Percentiles rank a stretch among this genome's conserved stretches.
Evolutionary conservation across 495 filamentous ascomycete species (phyloP).

Genomic region (Darksidea phi): DNA sequence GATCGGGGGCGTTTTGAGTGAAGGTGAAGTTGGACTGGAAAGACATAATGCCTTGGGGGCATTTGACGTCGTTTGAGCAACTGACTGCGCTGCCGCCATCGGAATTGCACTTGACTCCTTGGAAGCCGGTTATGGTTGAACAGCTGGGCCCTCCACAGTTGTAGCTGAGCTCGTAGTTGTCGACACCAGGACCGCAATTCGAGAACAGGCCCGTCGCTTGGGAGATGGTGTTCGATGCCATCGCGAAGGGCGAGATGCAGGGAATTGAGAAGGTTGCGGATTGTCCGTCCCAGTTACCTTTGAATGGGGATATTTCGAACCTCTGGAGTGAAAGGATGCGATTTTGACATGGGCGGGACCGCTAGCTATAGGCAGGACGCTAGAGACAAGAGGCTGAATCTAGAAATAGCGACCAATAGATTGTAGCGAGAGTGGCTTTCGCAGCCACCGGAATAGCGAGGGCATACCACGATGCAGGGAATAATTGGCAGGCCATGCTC

Average conservation of each 20-base stretch:
- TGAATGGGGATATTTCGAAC: background rate
- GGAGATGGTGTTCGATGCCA: conserved; percentile 16
- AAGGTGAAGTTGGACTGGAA: conserved; percentile 30
- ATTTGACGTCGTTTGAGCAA: conserved; percentile 22
- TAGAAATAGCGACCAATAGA: conserved; percentile 17
- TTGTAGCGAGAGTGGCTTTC: conserved; percentile 7
- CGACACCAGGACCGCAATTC: conserved; percentile 20
- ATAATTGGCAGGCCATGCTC: background rate
- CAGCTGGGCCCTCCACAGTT: conserved; percentile 26
- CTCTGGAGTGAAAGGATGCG: background rate
- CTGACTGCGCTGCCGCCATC: conserved; percentile 3
- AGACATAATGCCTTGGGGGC: conserved; percentile 14
- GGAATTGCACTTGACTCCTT: conserved; percentile 12
- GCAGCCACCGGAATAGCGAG: background rate
- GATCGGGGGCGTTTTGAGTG: conserved; percentile 24
- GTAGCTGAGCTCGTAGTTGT: conserved; percentile 21
- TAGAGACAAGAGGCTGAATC: background rate
- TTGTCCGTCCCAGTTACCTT: background rate
- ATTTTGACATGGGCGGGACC: background rate
- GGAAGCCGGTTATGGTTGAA: conserved; percentile 13
- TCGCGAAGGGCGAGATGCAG: background rate
- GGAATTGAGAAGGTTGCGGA: background rate
- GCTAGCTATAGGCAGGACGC: conserved; percentile 4
- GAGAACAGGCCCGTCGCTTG: conserved; percentile 14
- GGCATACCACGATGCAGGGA: background rate